Conservation (phyloP, 2,329 filamentous ascomycete genomes). For the Aspergillus proliferans region DNA sequence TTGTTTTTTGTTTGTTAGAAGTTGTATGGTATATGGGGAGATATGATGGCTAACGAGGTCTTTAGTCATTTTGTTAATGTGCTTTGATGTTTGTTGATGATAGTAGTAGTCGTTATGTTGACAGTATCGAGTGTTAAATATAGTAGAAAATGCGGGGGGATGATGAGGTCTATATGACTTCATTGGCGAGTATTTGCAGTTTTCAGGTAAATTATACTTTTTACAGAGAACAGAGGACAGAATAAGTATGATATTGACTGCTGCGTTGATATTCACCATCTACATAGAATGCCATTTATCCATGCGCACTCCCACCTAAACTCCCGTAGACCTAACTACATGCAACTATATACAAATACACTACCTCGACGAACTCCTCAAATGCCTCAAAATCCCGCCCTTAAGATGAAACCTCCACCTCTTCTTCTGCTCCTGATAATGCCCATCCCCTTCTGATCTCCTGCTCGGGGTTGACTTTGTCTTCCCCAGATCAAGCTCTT, state of each 20-base stretch:
- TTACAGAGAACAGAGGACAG: background rate
- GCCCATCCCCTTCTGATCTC: background rate
- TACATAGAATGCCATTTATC: too few relatives aligned
- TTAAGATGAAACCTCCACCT: background rate
- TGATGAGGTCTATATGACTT: background rate
- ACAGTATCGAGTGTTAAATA: background rate
- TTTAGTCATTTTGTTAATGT: conserved; percentile 1
- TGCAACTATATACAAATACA: background rate
- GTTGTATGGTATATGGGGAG: background rate
- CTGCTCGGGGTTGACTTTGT: background rate
- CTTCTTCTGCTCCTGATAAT: background rate
- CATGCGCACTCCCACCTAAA: background rate
- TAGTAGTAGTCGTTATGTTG: background rate
- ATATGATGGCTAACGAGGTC: background rate
- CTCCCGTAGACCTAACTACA: background rate
- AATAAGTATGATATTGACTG: background rate
- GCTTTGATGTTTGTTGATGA: background rate
- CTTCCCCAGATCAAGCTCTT: background rate
- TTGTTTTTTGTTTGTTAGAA: background rate
- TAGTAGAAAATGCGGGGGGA: background rate
- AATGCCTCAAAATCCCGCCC: background rate
- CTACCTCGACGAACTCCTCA: background rate
- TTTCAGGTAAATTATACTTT: background rate
- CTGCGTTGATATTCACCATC: too few relatives aligned
- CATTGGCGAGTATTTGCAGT: background rate